phyloP scores from a whole-genome alignment of 1,284 basidiomycete genomes.

The Ustilago xerochloae region DNA sequence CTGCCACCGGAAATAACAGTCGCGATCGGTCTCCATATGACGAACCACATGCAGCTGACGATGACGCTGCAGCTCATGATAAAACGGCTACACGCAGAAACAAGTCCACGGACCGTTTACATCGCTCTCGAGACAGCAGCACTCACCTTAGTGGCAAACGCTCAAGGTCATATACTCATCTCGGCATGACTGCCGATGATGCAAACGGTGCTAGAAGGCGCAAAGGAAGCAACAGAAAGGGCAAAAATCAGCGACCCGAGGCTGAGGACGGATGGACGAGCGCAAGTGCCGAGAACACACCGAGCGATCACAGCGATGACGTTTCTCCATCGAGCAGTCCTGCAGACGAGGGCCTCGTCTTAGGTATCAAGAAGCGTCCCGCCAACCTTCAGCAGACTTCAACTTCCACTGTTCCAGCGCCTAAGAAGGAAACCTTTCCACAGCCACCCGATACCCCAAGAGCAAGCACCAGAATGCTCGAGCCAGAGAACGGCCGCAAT shows the following conservation, averaged over 20 bases:
- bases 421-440: slow-evolving; percentile 26
- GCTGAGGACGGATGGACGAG: slow-evolving; percentile 58
- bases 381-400: slow-evolving; percentile 15
- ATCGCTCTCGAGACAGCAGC: slow-evolving; percentile 45
- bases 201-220: slow-evolving; percentile 24
- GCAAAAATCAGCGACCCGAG: slow-evolving; percentile 21
- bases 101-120: slow-evolving; percentile 58
- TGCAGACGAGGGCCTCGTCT: slow-evolving; percentile 48
- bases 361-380: slow-evolving; percentile 54
- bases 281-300: slow-evolving; percentile 39
- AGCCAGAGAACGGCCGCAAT: slow-evolving; percentile 9
- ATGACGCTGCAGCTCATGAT: slow-evolving; percentile 15
- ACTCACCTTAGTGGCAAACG: slow-evolving; percentile 50
- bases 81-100: slow-evolving; percentile 26
- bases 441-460: slow-evolving; percentile 43
- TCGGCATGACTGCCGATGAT: slow-evolving; percentile 38
- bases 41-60: slow-evolving; percentile 10
- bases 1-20: slow-evolving; percentile 12
- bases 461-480: slow-evolving; percentile 25
- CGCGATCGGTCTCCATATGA: slow-evolving; percentile 29
- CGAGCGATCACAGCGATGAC: slow-evolving; percentile 37
- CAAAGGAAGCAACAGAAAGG: slow-evolving; percentile 27
- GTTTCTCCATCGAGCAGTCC: slow-evolving; percentile 36
- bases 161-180: slow-evolving; percentile 54
- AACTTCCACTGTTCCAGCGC: slow-evolving; percentile 24